Conservation (phyloP, 1,284 basidiomycete genomes). For the Filobasidium uniguttulatum region DNA sequence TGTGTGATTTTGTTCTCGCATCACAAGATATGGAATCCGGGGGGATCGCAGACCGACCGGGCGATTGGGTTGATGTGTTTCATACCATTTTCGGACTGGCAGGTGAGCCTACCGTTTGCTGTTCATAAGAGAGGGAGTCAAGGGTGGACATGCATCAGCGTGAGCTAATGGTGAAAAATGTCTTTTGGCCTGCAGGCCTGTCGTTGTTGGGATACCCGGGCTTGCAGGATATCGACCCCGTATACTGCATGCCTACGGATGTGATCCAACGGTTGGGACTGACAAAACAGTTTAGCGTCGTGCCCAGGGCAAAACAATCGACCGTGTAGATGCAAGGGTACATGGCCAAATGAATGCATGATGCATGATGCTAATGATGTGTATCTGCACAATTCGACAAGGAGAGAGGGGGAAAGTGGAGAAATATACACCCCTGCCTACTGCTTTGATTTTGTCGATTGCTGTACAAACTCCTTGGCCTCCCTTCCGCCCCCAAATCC, state of each 20-base stretch:
- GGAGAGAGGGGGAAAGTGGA: too few relatives aligned
- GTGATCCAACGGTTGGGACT: slow-evolving; percentile 57
- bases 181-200: slow-evolving; percentile 48
- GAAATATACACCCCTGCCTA: not conserved
- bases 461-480: slow-evolving; percentile 26
- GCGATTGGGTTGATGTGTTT: slow-evolving; percentile 89
- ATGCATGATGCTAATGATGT: too few relatives aligned
- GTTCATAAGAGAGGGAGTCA: not conserved
- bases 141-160: not conserved
- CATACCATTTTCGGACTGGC: slow-evolving; percentile 89
- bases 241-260: slow-evolving; percentile 85
- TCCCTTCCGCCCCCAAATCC: slow-evolving; percentile 28
- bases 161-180: too few relatives aligned
- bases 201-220: slow-evolving; percentile 80
- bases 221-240: slow-evolving; percentile 71
- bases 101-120: slow-evolving; percentile 41
- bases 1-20: slow-evolving; percentile 67
- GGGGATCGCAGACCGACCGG: slow-evolving; percentile 87
- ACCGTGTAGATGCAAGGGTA: too few relatives aligned
- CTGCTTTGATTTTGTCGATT: too few relatives aligned
- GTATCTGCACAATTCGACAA: too few relatives aligned
- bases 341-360: too few relatives aligned
- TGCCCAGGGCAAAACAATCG: too few relatives aligned
- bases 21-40: slow-evolving; percentile 85
- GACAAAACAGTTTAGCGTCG: slow-evolving; percentile 24